Conservation (phyloP, 257 asterid genomes). For the Gentiana macrophylla region DNA sequence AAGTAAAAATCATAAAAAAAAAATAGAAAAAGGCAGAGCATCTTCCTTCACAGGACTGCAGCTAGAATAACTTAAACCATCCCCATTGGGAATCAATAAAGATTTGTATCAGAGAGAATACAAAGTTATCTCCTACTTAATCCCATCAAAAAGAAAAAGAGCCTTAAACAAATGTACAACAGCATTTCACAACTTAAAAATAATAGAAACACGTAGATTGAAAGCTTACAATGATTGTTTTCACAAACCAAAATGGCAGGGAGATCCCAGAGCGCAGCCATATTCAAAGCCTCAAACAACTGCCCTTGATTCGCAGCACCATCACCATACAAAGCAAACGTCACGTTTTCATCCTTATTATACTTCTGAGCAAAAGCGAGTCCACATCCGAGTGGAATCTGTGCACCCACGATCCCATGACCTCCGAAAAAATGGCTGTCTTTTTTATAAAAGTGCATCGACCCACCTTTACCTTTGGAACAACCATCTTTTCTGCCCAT, state of each 20-base stretch:
- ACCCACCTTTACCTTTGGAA: slow-evolving; percentile 91
- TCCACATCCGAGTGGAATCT: slow-evolving; percentile 83
- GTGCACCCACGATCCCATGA: slow-evolving; percentile 97
- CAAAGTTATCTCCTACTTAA: no score
- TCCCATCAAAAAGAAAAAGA: background rate
- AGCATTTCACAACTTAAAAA: no score
- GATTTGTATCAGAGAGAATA: background rate
- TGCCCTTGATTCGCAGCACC: slow-evolving; percentile 99
- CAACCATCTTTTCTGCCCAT: slow-evolving; percentile 93
- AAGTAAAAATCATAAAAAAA: no score
- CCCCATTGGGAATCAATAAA: no score
- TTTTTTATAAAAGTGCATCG: slow-evolving; percentile 94
- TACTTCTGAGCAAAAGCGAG: slow-evolving; percentile 94
- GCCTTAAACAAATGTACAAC: no score
- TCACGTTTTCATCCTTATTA: slow-evolving; percentile 64
- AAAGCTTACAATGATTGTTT: slow-evolving; percentile 82
- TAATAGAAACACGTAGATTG: no score
- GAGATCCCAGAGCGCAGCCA: slow-evolving; percentile 96
- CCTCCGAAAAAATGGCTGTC: slow-evolving; percentile 86
- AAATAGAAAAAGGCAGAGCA: no score
- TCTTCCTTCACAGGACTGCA: no score
- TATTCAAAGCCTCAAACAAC: slow-evolving; percentile 90
- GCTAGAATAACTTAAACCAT: no score
- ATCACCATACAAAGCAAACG: slow-evolving; percentile 82
- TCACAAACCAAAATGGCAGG: slow-evolving; percentile 97